Evolutionary conservation across 257 asterid genomes (phyloP).

Genomic region (Fraxinus cuspidata): DNA sequence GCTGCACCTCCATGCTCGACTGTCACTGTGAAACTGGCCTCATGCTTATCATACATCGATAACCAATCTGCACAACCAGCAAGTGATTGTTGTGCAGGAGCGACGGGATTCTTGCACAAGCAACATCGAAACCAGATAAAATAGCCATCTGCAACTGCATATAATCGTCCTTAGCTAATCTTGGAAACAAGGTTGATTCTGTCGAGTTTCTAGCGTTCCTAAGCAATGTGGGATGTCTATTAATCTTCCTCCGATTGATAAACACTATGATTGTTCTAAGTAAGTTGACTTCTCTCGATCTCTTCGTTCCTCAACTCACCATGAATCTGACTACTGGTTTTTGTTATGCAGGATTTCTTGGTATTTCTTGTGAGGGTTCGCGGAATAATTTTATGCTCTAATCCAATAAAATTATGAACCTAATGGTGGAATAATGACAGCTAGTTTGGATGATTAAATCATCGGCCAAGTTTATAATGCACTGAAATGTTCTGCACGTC

Average conservation of each 20-base stretch:
- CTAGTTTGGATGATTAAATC: not conserved
- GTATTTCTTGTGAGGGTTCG: not conserved
- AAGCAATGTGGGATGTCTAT: conserved; percentile 2
- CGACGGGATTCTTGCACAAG: not conserved
- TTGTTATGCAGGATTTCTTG: not conserved
- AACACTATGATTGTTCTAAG: conserved; percentile 10
- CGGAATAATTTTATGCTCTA: not conserved
- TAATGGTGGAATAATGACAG: not conserved
- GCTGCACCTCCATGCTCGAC: conserved; percentile 7
- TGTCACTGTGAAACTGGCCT: not conserved
- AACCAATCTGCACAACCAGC: not conserved
- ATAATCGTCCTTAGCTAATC: not conserved
- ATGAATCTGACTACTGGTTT: not conserved
- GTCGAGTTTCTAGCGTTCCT: not conserved
- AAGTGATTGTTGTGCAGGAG: conserved; percentile 8
- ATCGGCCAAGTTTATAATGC: not conserved
- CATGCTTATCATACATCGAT: not conserved
- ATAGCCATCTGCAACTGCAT: conserved; percentile 8
- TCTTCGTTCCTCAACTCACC: not conserved
- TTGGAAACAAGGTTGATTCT: not conserved
- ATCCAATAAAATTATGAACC: not conserved
- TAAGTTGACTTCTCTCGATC: not conserved
- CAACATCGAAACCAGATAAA: not conserved
- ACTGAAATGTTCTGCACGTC: not conserved
- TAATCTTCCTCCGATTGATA: not conserved